Evolutionary conservation across 1,284 basidiomycete species (phyloP), one percentile per base, ranked within the genome.

Genomic region (Sanguinoderma infundibulare): DNA sequence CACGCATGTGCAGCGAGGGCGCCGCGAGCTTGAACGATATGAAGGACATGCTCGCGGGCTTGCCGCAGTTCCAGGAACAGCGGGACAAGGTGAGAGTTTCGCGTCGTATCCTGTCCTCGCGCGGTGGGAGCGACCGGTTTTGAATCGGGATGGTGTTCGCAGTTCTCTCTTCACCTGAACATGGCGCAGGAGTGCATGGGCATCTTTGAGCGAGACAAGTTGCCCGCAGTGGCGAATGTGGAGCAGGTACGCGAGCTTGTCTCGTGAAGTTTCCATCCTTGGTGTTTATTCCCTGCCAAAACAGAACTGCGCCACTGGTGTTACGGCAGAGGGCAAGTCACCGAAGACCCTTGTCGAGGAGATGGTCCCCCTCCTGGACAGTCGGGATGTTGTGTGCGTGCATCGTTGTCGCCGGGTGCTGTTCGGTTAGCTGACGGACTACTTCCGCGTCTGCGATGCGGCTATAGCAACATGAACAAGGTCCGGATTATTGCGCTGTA

Each of bases 141-240:
- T 28, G 28, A n/a, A n/a, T n/a, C n/a, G n/a, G 28, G n/a, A 32
- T 17, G 26, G 35, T 39, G 20, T 53, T 51, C 54, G 28, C 75
- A 97, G 91, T 97, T 98, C 75, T 98, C 96, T 15, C 77, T 98
- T 34, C 98, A 99, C 77, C 81, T 99, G 46, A 97, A 91, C 68
- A 97, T 99, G 92, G 97, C 98, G 0, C 94, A 98, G 74, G 93
- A 96, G 69, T 98, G 96, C 73, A 99, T 99, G 97, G 83, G 79
- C 17, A 83, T 95, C 24, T 99, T 99, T 72, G 95, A 98, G 74
- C 87, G 86, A 67, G 90, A 93, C 72, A 95, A 94, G 71, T 79
- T 99, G 53, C 85, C 95, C 9, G 79, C 87, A n/a, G 86, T 95
- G 4, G 97, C 92, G 15, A 91, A 89, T 65, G 94, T 99, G 26